Conservation (phyloP, 2,329 filamentous ascomycete genomes). For the Sclerotinia minor region DNA sequence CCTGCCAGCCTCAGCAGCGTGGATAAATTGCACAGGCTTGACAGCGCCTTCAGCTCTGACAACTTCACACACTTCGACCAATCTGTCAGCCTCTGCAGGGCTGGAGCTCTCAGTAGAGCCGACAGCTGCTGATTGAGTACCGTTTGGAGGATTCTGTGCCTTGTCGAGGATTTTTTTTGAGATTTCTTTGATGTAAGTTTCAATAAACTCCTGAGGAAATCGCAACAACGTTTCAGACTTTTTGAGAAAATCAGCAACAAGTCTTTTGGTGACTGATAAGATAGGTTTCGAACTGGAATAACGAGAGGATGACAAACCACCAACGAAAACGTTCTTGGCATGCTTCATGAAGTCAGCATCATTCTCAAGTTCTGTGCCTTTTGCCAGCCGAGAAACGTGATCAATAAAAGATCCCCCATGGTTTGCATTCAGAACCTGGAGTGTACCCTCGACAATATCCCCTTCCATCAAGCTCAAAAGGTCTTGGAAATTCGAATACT, state of each 20-base stretch:
- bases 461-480: conserved; percentile 22
- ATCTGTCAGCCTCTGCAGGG: background rate
- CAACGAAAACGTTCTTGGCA: conserved; percentile 22
- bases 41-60: background rate
- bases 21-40: background rate
- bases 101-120: background rate
- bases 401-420: conserved; percentile 23
- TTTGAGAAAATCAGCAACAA: conserved; percentile 15
- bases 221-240: conserved; percentile 15
- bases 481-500: conserved; percentile 16
- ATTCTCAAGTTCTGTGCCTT: conserved; percentile 13
- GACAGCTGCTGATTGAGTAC: background rate
- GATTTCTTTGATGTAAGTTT: conserved; percentile 17
- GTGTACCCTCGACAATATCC: conserved; percentile 14
- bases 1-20: background rate
- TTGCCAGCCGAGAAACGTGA: conserved; percentile 18
- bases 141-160: conserved; percentile 18
- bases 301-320: conserved; percentile 24
- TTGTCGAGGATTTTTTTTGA: conserved; percentile 23
- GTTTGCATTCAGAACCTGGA: conserved; percentile 8
- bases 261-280: conserved; percentile 10
- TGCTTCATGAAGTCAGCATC: conserved; percentile 22
- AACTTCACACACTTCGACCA: background rate
- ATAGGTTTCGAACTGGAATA: conserved; percentile 19
- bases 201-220: conserved; percentile 9